Evolutionary conservation across 345 rosid species (phyloP).

Genomic region (Aurinia saxatilis): DNA sequence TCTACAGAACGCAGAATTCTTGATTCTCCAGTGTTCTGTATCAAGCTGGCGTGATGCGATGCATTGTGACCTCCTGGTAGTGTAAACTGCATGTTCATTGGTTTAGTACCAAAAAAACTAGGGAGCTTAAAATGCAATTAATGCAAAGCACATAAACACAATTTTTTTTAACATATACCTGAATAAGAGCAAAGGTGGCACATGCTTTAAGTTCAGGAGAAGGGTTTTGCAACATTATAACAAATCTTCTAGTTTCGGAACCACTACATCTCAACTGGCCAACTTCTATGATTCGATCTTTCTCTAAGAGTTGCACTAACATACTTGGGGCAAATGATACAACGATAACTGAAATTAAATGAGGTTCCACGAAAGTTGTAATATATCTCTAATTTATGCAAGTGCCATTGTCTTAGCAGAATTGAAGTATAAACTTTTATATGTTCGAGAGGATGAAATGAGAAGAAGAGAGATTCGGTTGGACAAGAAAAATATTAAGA

Average conservation of each 20-base stretch:
- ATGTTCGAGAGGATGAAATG: too few species aligned
- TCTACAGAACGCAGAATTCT: constrained; percentile 77
- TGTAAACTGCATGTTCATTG: constrained; percentile 53
- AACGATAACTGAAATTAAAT: constrained; percentile 53
- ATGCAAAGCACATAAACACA: neutral
- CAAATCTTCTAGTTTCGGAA: constrained; percentile 71
- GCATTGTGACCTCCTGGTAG: constrained; percentile 86
- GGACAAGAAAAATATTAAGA: too few species aligned
- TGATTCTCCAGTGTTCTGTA: constrained; percentile 75
- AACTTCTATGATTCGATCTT: constrained; percentile 82
- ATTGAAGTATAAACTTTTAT: constrained; percentile 51
- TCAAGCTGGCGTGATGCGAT: constrained; percentile 70
- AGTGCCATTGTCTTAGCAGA: constrained; percentile 61
- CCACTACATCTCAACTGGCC: constrained; percentile 84
- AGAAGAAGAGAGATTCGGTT: too few species aligned
- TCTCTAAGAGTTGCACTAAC: constrained; percentile 60
- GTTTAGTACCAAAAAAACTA: neutral
- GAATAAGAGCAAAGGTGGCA: constrained; percentile 85
- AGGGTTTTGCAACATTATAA: constrained; percentile 58
- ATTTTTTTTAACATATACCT: constrained; percentile 31
- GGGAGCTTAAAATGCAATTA: neutral
- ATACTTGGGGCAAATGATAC: constrained; percentile 66
- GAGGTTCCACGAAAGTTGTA: constrained; percentile 45
- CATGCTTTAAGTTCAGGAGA: constrained; percentile 52
- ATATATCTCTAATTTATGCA: constrained; percentile 47